Evolutionary conservation across 139 green algal genomes (phyloP).

Genomic region (Auxenochlorella protothecoides): DNA sequence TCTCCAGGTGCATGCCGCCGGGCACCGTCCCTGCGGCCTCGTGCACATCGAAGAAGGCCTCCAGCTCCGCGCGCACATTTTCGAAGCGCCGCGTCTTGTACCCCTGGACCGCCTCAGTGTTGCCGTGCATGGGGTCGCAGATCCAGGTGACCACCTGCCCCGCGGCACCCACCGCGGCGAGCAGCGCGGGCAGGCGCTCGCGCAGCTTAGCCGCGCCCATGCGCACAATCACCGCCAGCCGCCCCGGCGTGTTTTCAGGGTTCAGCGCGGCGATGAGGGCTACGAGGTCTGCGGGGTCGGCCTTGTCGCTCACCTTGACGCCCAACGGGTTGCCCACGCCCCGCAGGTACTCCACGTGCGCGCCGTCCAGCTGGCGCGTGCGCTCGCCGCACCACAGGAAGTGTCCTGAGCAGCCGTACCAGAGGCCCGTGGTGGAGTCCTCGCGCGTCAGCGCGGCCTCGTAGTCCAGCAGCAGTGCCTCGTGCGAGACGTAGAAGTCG

Average conservation of each 20-base stretch:
- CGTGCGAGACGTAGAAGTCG: conserved; percentile 94
- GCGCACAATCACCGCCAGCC: conserved; percentile 87
- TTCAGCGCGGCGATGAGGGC: conserved; percentile 83
- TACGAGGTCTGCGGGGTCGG: conserved; percentile 82
- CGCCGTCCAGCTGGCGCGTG: conserved; percentile 93
- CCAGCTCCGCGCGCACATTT: conserved; percentile 53
- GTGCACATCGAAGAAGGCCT: conserved; percentile 89
- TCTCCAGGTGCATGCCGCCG: conserved; percentile 96
- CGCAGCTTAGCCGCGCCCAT: conserved; percentile 91
- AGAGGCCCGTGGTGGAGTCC: conserved; percentile 72
- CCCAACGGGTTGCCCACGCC: conserved; percentile 93
- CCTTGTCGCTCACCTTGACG: conserved; percentile 95
- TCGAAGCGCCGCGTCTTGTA: conserved; percentile 97
- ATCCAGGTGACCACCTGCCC: conserved; percentile 91
- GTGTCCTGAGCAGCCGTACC: conserved; percentile 92
- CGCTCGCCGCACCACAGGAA: conserved; percentile 97
- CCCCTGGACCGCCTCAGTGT: conserved; percentile 83
- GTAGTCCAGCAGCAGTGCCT: conserved; percentile 91
- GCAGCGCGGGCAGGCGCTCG: conserved; percentile 59
- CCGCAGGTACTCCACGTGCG: conserved; percentile 94
- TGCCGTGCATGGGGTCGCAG: conserved; percentile 98
- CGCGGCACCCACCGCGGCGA: conserved; percentile 51
- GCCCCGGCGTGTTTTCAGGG: conserved; percentile 85
- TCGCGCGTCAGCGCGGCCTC: conserved; percentile 83
- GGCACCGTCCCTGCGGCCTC: conserved; percentile 73